Base-by-base conservation (phyloP, 805 yeast genomes). In the Ogataea sp. region DNA sequence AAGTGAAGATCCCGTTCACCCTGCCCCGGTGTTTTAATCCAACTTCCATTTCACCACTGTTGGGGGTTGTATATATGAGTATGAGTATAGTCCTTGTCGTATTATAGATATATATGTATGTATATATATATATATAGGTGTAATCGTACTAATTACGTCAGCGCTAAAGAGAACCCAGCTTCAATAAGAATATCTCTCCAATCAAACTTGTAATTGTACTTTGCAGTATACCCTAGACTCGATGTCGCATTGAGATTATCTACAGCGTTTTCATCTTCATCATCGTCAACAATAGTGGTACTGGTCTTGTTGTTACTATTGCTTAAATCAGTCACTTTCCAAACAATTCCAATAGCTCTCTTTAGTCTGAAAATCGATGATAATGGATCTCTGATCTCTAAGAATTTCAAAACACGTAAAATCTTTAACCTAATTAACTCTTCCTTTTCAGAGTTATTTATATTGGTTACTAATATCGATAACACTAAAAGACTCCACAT, bases 401-500 rank as follows among this genome's bases (percentile, higher is more conserved):
- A 33, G 2, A 36, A 17, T 1, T 43, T 39, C 11, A 55, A 42
- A 3, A 56, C 36, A 8, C 49, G 45, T 20, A 58, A 36, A 1
- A 55, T 43, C 17, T 34, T 29, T 1, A 47, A 8, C 18, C 61
- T 40, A 1, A 32, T 41, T 4, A 38, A 26, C 15, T 45, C 48
- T 16, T 48, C 59, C 18, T 46, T 20, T 5, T 34, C 41, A 15
- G 36, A 34, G n/a, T 30, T 30, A 4, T 30, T 30, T 4, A 18
- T 17, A 30, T 30, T 16, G 10, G 39, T 43, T 8, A 43, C 43
- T 32, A 55, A 48, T 7, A 46, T 38, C 1, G 58, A 42, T 3
- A 53, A 28, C 2, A 59, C 49, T 11, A 59, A 42, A 11, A 61
- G 30, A n/a, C 60, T 39, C 65, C 65, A 61, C 10, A 47, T 47